A percentile compares a stretch with the other conserved stretches of the same genome.
These are phyloP conservation scores for Leccinum subgranulosum DNA, from an alignment of 768 basidiomycete species.

Conservation along the genomic window DNA sequence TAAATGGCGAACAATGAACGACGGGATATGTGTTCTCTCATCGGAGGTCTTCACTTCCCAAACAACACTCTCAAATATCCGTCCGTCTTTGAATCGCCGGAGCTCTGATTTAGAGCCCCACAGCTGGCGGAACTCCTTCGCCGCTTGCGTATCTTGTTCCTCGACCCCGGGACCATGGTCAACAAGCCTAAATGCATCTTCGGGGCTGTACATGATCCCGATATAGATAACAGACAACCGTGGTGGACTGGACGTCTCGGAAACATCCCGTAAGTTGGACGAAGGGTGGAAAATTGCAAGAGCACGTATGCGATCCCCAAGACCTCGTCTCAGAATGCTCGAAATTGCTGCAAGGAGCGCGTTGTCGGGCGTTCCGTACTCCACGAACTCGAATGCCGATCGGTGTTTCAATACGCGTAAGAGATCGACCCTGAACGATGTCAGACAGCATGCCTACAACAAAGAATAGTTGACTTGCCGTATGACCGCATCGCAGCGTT, in stretches of 20 bases:
- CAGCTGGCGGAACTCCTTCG: constrained; percentile 68
- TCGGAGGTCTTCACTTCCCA: constrained; percentile 87
- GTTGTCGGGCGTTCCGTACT: constrained; percentile 57
- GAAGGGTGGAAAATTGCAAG: constrained; percentile 58
- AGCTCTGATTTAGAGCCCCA: constrained; percentile 95
- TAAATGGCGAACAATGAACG: constrained; percentile 69
- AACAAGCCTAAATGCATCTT: constrained; percentile 77
- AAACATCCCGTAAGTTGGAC: constrained; percentile 43
- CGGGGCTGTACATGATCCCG: constrained; percentile 71
- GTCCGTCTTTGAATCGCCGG: constrained; percentile 93
- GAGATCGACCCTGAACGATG: constrained; percentile 43
- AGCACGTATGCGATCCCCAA: constrained; percentile 69
- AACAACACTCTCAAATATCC: constrained; percentile 91
- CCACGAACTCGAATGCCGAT: constrained; percentile 38
- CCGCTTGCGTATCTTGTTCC: constrained; percentile 47
- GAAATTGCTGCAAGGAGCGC: constrained; percentile 54
- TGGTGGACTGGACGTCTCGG: constrained; percentile 53
- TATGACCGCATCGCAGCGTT: constrained; percentile 73
- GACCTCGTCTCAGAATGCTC: constrained; percentile 54
- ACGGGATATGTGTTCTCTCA: constrained; percentile 76
- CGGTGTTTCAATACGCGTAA: constrained; percentile 42
- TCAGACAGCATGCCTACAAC: constrained; percentile 1
- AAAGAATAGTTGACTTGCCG: constrained; percentile 39
- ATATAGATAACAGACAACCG: constrained; percentile 54
- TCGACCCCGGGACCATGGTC: constrained; percentile 88